Percentiles rank a stretch among this genome's conserved stretches.
These are phyloP conservation scores for Artemisia tridentata DNA, from an alignment of 129 eudicot species.

Conservation along the genomic window DNA sequence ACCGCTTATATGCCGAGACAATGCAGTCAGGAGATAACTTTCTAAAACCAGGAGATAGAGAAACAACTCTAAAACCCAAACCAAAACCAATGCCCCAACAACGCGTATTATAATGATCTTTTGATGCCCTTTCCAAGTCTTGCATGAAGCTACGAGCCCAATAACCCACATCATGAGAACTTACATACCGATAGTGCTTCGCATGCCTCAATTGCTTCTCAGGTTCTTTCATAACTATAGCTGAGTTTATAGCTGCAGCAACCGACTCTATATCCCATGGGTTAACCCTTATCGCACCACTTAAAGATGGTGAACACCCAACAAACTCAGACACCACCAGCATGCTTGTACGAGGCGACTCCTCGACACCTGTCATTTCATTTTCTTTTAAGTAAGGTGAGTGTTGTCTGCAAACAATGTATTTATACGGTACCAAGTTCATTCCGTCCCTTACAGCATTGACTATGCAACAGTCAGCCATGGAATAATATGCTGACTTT, in stretches of 20 bases:
- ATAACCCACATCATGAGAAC: slow-evolving; percentile 72
- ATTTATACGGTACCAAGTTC: slow-evolving; percentile 88
- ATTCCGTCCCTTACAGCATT: slow-evolving; percentile 91
- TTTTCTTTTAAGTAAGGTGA: slow-evolving; percentile 48
- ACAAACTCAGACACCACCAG: slow-evolving; percentile 84
- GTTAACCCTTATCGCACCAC: slow-evolving; percentile 88
- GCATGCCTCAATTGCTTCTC: slow-evolving; percentile 67
- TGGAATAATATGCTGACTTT: slow-evolving; percentile 78
- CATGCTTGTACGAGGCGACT: slow-evolving; percentile 65
- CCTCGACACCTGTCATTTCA: slow-evolving; percentile 41
- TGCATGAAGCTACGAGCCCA: slow-evolving; percentile 87
- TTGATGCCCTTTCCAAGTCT: slow-evolving; percentile 67
- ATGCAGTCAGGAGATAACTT: slow-evolving; percentile 52
- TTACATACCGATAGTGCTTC: slow-evolving; percentile 70
- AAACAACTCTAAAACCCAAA: slow-evolving; percentile 60
- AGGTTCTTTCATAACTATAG: slow-evolving; percentile 53
- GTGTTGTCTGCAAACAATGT: slow-evolving; percentile 73
- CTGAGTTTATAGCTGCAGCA: slow-evolving; percentile 62
- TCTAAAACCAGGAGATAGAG: slow-evolving; percentile 64
- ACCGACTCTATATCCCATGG: slow-evolving; percentile 90
- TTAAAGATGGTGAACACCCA: slow-evolving; percentile 89
- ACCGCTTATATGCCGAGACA: slow-evolving; percentile 60
- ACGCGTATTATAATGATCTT: slow-evolving; percentile 60
- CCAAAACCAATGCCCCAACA: slow-evolving; percentile 90
- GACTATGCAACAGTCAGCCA: slow-evolving; percentile 85